Base-by-base conservation (phyloP, 768 basidiomycete species). In the Termitomyces sp. region DNA sequence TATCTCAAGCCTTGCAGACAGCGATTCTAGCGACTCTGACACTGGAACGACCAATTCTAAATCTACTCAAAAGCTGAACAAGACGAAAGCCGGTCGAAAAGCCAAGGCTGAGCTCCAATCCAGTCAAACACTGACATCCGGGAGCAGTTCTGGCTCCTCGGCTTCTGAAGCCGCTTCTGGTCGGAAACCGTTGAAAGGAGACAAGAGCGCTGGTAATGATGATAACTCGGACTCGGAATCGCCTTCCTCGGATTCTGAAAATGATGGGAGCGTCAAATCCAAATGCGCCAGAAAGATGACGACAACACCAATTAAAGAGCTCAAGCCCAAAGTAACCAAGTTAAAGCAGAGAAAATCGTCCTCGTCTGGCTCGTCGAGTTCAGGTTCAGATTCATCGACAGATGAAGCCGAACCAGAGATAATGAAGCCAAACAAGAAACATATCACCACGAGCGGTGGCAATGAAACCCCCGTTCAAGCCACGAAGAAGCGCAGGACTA, bases 401-500 rank as follows among this genome's bases (percentile, higher is more conserved):
- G 60, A 52, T 14, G 52, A 55, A 23, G 58, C 32, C 5, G 43
- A 60, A 16, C 23, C 56, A 51, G 35, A 39, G 23, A 9, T 37
- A 1, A 17, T 37, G n/a, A 51, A 50, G 10, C 23, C 25, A 11
- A 28, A 28, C 10, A 39, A 51, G 27, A n/a, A 40, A 28, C 17
- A 19, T 14, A 8, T 14, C 8, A 44, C 28, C 30, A 39, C 57
- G 16, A 41, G 40, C 14, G 51, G 52, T 28, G 55, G 23, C 9
- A 65, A 67, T 5, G 63, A 70, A 54, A 68, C 60, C n/a, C 76
- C 70, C 52, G 69, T 59, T 25, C 76, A 70, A 51, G 72, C 76
- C 12, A 75, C 77, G 0, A 89, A 91, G 69, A 89, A 83, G 66
- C 83, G 83, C 37, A 80, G 80, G 49, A 81, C 75, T 0, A 73